Evolutionary conservation across 192 early-diverging fungal genomes (phyloP), one percentile per base, ranked within the genome.

Genomic region (Coemansia sp.): DNA sequence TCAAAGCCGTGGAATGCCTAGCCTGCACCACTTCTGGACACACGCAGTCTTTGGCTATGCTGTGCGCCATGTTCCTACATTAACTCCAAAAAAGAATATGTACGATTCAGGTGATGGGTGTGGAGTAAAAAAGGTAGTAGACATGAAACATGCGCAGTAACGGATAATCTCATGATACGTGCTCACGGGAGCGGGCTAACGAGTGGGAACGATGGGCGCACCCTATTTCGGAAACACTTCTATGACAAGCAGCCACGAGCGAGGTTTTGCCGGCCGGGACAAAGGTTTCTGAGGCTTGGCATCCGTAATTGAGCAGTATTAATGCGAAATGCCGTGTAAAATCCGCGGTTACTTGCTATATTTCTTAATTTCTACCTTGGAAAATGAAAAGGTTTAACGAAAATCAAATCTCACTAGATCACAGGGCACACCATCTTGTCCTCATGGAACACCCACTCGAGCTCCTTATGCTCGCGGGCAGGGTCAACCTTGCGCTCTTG

Each of bases 381-480:
- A 27, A 10, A 39, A 42, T 3, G 14, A 42, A 3, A 16, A 42
- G 41, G 16, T 11, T 50, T 21, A 50, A 24, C 21, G 46, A 16
- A 4, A 50, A 50, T 50, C 19, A 41, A 41, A 41, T 41, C 40
- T 27, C 6, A 6, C 59, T 67, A 81, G 44, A 81, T 81, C n/a
- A 82, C 46, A 34, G 80, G 80, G 16, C 80, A 82, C n/a, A 63
- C 39, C 45, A 69, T 69, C 57, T 73, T 56, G 40, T 77, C 72
- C 6, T 67, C 68, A 31, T 82, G 80, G 66, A 82, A 71, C 11
- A 82, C 48, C 80, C 80, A 82, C 59, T 63, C 69, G n/a, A 82
- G 80, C 59, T 76, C 59, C 53, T 74, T 46, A 36, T 46, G 2
- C 6, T 74, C 65, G 27, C 63, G 60, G 5, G 46, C 53, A 0